Conservation (phyloP, 1,284 basidiomycete genomes). For the Ustilago trichophora region DNA sequence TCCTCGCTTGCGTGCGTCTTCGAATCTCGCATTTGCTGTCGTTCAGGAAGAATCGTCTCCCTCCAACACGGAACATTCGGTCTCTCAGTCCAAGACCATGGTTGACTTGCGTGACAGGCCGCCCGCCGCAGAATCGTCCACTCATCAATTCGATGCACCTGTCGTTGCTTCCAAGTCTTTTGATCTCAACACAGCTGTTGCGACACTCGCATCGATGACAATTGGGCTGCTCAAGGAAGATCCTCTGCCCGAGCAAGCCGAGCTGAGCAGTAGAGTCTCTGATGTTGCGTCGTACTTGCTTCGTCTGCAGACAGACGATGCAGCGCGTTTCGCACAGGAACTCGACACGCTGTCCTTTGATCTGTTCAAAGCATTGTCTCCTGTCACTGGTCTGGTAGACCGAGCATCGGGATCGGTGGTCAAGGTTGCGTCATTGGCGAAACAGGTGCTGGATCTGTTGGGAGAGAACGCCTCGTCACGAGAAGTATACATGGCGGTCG, state of each 20-base stretch:
- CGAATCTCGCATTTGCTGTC: constrained; percentile 43
- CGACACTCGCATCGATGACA: constrained; percentile 1
- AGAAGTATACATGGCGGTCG: constrained; percentile 54
- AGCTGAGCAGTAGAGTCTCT: constrained; percentile 15
- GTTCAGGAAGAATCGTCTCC: constrained; percentile 44
- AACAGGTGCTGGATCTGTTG: constrained; percentile 31
- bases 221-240: constrained; percentile 14
- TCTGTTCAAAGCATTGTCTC: constrained; percentile 50
- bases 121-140: not conserved
- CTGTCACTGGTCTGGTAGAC: constrained; percentile 35
- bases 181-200: constrained; percentile 10
- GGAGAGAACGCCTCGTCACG: constrained; percentile 46
- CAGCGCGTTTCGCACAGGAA: constrained; percentile 23
- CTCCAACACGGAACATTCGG: constrained; percentile 31
- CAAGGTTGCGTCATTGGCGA: constrained; percentile 16
- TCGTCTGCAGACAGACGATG: constrained; percentile 14
- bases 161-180: not conserved
- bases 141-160: not conserved
- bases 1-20: constrained; percentile 37
- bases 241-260: not conserved
- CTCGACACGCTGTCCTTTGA: constrained; percentile 49
- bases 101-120: constrained; percentile 19
- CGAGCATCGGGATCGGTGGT: constrained; percentile 6
- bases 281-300: constrained; percentile 17
- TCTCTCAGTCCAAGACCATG: constrained; percentile 31